phyloP scores from a whole-genome alignment of 2,329 filamentous ascomycete species.

The Exophiala mesophila region DNA sequence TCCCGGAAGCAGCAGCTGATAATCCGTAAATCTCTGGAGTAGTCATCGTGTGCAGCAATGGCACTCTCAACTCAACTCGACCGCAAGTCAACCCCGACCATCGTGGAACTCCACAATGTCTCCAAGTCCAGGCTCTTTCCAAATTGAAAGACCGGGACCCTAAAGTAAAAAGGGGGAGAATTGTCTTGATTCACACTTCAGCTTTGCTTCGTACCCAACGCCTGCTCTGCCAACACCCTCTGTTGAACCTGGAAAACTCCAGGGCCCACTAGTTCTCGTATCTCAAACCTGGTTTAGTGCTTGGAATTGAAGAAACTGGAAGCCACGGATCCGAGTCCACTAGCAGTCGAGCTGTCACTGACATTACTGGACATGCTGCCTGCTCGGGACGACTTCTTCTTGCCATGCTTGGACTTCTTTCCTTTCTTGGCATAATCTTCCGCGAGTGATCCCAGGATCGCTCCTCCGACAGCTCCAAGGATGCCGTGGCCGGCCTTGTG shows the following conservation, averaged over 20 bases:
- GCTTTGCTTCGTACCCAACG: constrained; percentile 10
- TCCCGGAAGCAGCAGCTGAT: too few species aligned
- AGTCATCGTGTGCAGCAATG: not conserved
- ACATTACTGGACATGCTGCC: constrained; percentile 20
- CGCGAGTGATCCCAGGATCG: constrained; percentile 51
- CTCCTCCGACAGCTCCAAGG: constrained; percentile 54
- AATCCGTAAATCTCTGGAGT: too few species aligned
- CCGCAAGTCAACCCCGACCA: not conserved
- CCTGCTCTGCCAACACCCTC: constrained; percentile 4
- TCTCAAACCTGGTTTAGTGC: not conserved
- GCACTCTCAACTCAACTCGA: not conserved
- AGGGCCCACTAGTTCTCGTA: too few species aligned
- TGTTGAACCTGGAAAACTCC: too few species aligned
- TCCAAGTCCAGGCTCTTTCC: not conserved
- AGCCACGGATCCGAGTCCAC: constrained; percentile 6
- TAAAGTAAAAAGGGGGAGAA: constrained; percentile 1
- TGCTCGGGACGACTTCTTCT: constrained; percentile 5
- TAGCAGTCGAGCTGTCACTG: not conserved
- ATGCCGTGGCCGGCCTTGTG: constrained; percentile 53
- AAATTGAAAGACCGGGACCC: not conserved
- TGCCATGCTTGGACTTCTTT: constrained; percentile 33
- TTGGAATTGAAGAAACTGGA: constrained; percentile 17
- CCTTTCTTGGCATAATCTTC: constrained; percentile 50
- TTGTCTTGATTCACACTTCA: constrained; percentile 6
- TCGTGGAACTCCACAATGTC: not conserved